These are phyloP conservation scores for Nannizzia gypsea DNA, from an alignment of 2,329 filamentous ascomycete genomes.

Conservation along the genomic window DNA sequence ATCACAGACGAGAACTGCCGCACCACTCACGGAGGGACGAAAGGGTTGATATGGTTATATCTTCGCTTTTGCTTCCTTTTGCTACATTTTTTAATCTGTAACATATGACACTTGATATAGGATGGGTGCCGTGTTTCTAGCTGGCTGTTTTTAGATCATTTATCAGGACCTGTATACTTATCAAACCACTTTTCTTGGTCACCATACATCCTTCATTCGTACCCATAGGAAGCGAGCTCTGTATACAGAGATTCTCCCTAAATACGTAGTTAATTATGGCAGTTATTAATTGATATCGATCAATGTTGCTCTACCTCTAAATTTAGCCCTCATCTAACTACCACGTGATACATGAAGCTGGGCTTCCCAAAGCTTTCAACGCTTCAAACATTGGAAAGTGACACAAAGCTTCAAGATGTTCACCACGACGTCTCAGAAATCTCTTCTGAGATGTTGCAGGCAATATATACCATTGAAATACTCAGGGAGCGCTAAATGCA, in stretches of 20 bases:
- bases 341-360: background rate
- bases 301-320: background rate
- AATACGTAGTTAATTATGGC: too few species aligned
- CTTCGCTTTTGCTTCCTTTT: background rate
- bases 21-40: slow-evolving; percentile 25
- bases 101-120: slow-evolving; percentile 4
- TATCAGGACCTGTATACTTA: slow-evolving; percentile 2
- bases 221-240: too few species aligned
- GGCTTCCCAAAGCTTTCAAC: background rate
- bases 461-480: background rate
- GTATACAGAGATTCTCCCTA: too few species aligned
- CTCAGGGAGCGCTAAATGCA: background rate
- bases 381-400: background rate
- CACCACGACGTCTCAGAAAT: background rate
- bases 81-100: background rate
- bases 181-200: background rate
- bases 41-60: slow-evolving; percentile 15
- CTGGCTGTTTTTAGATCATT: background rate
- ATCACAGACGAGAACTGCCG: slow-evolving; percentile 26
- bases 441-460: background rate
- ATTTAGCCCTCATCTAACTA: background rate
- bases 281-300: too few species aligned
- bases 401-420: background rate
- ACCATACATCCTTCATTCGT: background rate
- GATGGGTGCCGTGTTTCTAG: background rate